Evolutionary conservation across 352 stramenopile genomes (phyloP).

Genomic region (Pythium inflatum): DNA sequence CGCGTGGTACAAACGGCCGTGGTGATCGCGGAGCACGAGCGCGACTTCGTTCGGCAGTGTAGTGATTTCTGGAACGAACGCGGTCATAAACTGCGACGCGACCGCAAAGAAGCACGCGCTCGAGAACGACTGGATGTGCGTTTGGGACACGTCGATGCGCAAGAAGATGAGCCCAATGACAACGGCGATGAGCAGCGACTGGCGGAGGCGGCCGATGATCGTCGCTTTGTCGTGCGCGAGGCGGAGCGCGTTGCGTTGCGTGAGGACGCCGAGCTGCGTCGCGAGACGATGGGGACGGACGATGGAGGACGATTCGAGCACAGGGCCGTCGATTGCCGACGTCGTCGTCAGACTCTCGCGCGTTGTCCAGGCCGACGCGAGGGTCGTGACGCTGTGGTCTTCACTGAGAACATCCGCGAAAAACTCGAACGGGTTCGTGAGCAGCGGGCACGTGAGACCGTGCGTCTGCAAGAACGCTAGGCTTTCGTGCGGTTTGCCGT

Average conservation of each 20-base stretch:
- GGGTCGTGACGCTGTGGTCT: slow-evolving; percentile 36
- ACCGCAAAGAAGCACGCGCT: slow-evolving; percentile 52
- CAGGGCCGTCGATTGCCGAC: not conserved
- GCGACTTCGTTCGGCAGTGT: slow-evolving; percentile 36
- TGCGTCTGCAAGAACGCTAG: slow-evolving; percentile 65
- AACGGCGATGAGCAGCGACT: slow-evolving; percentile 41
- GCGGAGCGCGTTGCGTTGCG: slow-evolving; percentile 30
- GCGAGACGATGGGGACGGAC: not conserved
- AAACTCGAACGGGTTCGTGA: slow-evolving; percentile 67
- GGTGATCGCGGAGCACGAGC: slow-evolving; percentile 49
- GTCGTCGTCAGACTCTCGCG: slow-evolving; percentile 36
- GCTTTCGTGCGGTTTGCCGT: slow-evolving; percentile 50
- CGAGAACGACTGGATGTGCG: slow-evolving; percentile 46
- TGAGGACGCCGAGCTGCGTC: slow-evolving; percentile 30
- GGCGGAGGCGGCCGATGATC: slow-evolving; percentile 32
- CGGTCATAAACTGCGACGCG: slow-evolving; percentile 39
- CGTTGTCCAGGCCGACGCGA: too few species aligned
- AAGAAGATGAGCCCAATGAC: slow-evolving; percentile 55
- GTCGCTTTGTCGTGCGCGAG: slow-evolving; percentile 39
- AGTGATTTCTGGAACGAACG: slow-evolving; percentile 29
- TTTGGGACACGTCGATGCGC: slow-evolving; percentile 45
- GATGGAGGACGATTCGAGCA: too few species aligned
- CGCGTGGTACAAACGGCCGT: slow-evolving; percentile 44
- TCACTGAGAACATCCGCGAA: slow-evolving; percentile 61
- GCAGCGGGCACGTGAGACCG: slow-evolving; percentile 58